Evolutionary conservation across 805 yeast genomes (phyloP), one percentile per base, ranked within the genome.

Genomic region (Candida berthetii): DNA sequence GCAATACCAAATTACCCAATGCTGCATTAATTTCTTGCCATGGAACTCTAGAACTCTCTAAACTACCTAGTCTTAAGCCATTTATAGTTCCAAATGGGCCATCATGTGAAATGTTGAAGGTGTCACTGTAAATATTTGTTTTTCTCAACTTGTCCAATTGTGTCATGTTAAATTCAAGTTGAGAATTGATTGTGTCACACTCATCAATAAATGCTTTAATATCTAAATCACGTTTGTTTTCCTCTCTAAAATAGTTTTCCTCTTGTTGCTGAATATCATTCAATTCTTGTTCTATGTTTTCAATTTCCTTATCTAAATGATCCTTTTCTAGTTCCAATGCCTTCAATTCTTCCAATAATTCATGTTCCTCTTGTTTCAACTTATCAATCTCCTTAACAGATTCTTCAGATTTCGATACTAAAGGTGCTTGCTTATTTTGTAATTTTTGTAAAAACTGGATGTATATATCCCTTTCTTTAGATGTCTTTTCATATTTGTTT

Each of bases 21-120:
- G 95, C 96, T 2, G 95, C 93, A 56, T 89, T 90, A 35, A 88
- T 82, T 52, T 90, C 98, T 41, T 86, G 78, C 95, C 96, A 88
- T 2, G 95, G 83, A 0, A 90, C 85, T 45, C 71, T 74, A 40
- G 66, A 61, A 7, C 70, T 74, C 33, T 74, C 77, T 37, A 78
- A 59, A 13, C 79, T 68, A 0, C 98, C 98, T n/a, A 91, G 58
- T 42, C 96, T 64, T 20, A 87, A 68, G 0, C 90, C 91, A 61
- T 90, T 90, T 27, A 90, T 91, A 1, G 93, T 82, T 0, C 95
- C 96, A 62, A 85, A 87, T 28, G 77, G 76, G 5, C 91, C 93
- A 46, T 85, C 87, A 48, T 82, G 85, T 2, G 95, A 85, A 7
- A 93, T 90, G 43, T 81, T 72, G 59, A 91, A 93, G 0, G 88